Evolutionary conservation across 192 early-diverging fungal genomes (phyloP).

Genomic region (Paraglomus brasilianum): DNA sequence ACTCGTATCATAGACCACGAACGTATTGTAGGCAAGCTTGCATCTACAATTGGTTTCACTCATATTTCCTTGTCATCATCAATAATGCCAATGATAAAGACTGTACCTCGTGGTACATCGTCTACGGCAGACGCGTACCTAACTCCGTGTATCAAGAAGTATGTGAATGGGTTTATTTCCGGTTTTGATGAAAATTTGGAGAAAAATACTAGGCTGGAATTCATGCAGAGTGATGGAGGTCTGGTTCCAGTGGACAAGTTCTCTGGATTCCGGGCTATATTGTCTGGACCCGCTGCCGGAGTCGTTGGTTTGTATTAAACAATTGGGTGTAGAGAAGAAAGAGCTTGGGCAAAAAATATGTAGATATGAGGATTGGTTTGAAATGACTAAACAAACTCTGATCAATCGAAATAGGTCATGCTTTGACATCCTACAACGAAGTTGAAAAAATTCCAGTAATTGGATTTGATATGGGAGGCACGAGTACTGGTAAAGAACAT

Average conservation of each 20-base stretch:
- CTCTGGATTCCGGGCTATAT: constrained; percentile 83
- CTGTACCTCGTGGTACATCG: constrained; percentile 89
- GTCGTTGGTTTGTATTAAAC: constrained; percentile 74
- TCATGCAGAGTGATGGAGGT: constrained; percentile 99
- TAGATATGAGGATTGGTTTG: neutral
- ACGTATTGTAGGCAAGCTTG: constrained; percentile 60
- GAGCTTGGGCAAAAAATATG: constrained; percentile 28
- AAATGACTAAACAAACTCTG: too few relatives aligned
- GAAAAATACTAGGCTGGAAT: constrained; percentile 64
- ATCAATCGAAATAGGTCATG: constrained; percentile 37
- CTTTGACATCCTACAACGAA: constrained; percentile 49
- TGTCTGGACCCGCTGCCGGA: constrained; percentile 94
- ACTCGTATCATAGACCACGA: constrained; percentile 66
- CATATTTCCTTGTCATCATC: constrained; percentile 81
- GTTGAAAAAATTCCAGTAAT: constrained; percentile 66
- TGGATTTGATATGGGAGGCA: constrained; percentile 98
- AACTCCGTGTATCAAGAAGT: constrained; percentile 86
- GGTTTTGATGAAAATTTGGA: constrained; percentile 79
- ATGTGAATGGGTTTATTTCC: constrained; percentile 79
- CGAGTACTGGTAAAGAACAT: constrained; percentile 52
- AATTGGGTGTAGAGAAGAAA: neutral
- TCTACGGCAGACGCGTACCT: constrained; percentile 92
- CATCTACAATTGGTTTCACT: constrained; percentile 73
- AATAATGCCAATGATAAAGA: constrained; percentile 92
- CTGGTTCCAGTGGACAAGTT: constrained; percentile 84